These are phyloP conservation scores for Candida sanyiensis DNA, from an alignment of 805 yeast species.

Conservation along the genomic window DNA sequence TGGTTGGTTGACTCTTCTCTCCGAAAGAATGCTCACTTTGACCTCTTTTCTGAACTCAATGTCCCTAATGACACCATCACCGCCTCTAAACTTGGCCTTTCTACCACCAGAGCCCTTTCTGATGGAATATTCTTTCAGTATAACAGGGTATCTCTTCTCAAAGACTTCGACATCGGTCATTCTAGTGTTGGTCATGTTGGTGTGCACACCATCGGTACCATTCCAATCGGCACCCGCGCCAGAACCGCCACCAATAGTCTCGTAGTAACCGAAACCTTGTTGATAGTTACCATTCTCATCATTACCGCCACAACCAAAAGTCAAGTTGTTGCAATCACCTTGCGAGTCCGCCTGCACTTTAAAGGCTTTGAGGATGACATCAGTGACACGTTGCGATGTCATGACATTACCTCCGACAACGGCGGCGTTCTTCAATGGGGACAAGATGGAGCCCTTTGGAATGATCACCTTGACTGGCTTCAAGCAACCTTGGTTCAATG, in stretches of 20 bases:
- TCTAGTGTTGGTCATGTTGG: constrained; percentile 90
- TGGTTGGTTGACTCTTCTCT: constrained; percentile 80
- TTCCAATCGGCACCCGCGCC: constrained; percentile 88
- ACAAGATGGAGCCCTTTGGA: constrained; percentile 57
- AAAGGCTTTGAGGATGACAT: constrained; percentile 81
- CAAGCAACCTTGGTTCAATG: constrained; percentile 90
- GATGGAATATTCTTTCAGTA: constrained; percentile 65
- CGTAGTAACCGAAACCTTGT: constrained; percentile 83
- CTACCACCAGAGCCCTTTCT: constrained; percentile 74
- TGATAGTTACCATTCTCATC: constrained; percentile 41
- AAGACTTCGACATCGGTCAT: constrained; percentile 88
- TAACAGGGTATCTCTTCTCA: constrained; percentile 82
- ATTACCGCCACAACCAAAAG: constrained; percentile 79
- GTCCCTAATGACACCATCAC: constrained; percentile 82
- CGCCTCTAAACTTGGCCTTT: constrained; percentile 63
- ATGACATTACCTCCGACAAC: constrained; percentile 94
- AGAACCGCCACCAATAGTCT: constrained; percentile 92
- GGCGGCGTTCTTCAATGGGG: constrained; percentile 82
- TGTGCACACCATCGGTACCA: constrained; percentile 87
- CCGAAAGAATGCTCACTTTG: constrained; percentile 56
- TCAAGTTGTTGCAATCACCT: constrained; percentile 91
- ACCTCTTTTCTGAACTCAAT: constrained; percentile 71
- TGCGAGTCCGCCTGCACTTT: constrained; percentile 91
- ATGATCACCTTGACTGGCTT: constrained; percentile 65
- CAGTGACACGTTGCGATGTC: constrained; percentile 91